These are phyloP conservation scores for Cubamyces lactineus DNA, from an alignment of 768 basidiomycete species.

Conservation along the genomic window DNA sequence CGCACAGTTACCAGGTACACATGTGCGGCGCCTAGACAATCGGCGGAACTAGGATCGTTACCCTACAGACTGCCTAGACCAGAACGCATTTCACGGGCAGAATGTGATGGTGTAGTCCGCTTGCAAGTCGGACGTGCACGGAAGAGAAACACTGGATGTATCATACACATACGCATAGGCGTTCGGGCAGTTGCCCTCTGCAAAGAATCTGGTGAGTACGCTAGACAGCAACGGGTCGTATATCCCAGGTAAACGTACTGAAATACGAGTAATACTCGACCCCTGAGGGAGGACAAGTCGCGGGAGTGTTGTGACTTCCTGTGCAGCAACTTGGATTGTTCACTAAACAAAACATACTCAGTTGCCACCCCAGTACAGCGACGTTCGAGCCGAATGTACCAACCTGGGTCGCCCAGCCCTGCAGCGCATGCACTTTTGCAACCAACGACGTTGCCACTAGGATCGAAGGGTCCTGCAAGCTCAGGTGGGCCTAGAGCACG, in stretches of 20 bases:
- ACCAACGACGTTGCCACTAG: slow-evolving; percentile 41
- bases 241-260: slow-evolving; percentile 37
- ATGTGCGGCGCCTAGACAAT: background rate
- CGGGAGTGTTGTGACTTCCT: slow-evolving; percentile 52
- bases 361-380: too few species aligned
- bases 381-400: too few species aligned
- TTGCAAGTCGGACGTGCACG: background rate
- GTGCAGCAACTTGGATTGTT: slow-evolving; percentile 71
- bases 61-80: background rate
- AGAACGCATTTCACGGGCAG: background rate
- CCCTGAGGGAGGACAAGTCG: slow-evolving; percentile 57
- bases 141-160: slow-evolving; percentile 36
- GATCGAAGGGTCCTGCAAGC: slow-evolving; percentile 40
- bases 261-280: slow-evolving; percentile 50
- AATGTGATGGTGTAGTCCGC: slow-evolving; percentile 10
- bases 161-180: slow-evolving; percentile 57
- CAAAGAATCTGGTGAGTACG: background rate
- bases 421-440: slow-evolving; percentile 49
- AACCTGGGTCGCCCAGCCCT: slow-evolving; percentile 41
- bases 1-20: background rate
- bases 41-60: background rate
- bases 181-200: slow-evolving; percentile 48
- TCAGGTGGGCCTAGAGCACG: slow-evolving; percentile 35
- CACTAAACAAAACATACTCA: slow-evolving; percentile 26
- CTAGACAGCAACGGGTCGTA: background rate